Evolutionary conservation across 2,329 filamentous ascomycete species (phyloP), one percentile per base, ranked within the genome.

Genomic region (Teratosphaeria viscida): DNA sequence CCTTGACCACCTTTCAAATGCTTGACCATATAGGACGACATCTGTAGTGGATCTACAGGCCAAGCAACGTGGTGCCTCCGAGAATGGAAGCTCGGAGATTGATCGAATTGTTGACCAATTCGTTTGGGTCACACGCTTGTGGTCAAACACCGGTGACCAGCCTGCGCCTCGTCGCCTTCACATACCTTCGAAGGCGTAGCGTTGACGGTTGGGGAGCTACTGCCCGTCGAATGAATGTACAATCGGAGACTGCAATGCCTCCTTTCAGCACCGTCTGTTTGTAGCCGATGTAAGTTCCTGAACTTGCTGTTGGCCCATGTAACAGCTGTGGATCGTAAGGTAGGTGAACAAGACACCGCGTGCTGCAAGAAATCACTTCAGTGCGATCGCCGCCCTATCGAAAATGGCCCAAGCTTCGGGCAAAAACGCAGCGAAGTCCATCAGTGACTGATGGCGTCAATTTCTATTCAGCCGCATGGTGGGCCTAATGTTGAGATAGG

Each of bases 1-100:
- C 58, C 55, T 32, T 64, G 34, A 35, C 54, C 59, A 1, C 56
- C 54, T 4, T 58, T 11, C 0, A 68, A 64, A 47, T 69, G 66
- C 3, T 56, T 61, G 56, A 67, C 63, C n/a, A 16, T 27, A 55
- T 69, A 66, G 12, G 11, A 43, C 37, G 37, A 43, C 37, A 43
- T 43, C 11, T 5, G 5, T 12, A 16, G 11, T 43, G 14, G 37
- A 43, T 14, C 12, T 43, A n/a, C n/a, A 43, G 8, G 29, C 29
- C 29, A 32, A 32, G 29, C 1, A 43, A 16, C 12, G 8, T 43
- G 37, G 4, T 14, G 37, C 14, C 37, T 43, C 3, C 16, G 11
- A 39, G 35, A 39, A 12, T 43, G 11, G 16, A 5, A n/a, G 12
- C 11, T 43, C 16, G 37, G 2, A 43, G 37, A 14, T 43, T 5